These are phyloP conservation scores for Candida sp. DNA, from an alignment of 1,139 yeast species.

Conservation along the genomic window DNA sequence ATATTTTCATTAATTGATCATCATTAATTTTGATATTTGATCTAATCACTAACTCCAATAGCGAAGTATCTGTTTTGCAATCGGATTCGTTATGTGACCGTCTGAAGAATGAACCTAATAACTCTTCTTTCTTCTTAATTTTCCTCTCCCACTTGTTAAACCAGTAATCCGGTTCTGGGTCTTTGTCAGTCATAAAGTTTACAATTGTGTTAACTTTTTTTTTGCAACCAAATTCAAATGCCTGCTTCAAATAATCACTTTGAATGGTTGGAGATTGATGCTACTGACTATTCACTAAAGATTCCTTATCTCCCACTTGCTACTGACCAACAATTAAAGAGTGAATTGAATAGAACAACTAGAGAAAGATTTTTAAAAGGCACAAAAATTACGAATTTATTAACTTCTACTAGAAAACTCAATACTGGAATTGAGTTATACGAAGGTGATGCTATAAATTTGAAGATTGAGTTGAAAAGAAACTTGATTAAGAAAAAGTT, in stretches of 20 bases:
- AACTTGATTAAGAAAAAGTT: constrained; percentile 7
- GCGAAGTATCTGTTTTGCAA: constrained; percentile 9
- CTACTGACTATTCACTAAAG: not conserved
- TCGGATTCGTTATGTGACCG: constrained; percentile 1
- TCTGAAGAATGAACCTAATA: constrained; percentile 1
- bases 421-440: constrained; percentile 1
- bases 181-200: not conserved
- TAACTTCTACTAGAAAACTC: not conserved
- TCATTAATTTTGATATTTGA: constrained; percentile 11
- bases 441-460: constrained; percentile 7
- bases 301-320: not conserved
- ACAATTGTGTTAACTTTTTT: not conserved
- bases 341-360: not conserved
- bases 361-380: not conserved
- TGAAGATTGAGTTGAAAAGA: constrained; percentile 11
- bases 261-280: not conserved
- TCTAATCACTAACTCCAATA: constrained; percentile 13
- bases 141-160: not conserved
- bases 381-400: no score
- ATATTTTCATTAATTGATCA: constrained; percentile 11
- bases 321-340: not conserved
- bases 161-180: not conserved
- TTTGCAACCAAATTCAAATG: not conserved
- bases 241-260: not conserved
- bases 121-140: not conserved